Evolutionary conservation across 2,329 filamentous ascomycete genomes (phyloP).

Genomic region (Xylariales sp.): DNA sequence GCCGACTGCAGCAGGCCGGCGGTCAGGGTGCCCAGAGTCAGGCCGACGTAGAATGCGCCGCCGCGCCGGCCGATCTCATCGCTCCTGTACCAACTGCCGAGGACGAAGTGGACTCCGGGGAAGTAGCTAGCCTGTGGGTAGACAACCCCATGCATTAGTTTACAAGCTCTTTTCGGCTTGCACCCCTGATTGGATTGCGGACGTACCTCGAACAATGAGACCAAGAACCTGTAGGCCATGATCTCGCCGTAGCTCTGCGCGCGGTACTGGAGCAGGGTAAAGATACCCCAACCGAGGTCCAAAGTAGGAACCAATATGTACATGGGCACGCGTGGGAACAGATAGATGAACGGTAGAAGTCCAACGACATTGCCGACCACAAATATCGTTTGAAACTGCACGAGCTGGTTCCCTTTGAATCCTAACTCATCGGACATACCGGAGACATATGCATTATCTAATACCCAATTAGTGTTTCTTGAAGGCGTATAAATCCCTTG

Average conservation of each 20-base stretch:
- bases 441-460: constrained; percentile 52
- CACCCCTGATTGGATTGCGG: too few relatives aligned
- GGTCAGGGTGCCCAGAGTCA: constrained; percentile 2
- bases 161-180: background rate
- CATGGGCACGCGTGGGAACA: background rate
- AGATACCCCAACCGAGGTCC: constrained; percentile 42
- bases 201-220: constrained; percentile 45
- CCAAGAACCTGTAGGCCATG: constrained; percentile 48
- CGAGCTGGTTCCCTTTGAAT: constrained; percentile 48
- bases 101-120: constrained; percentile 21
- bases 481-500: too few relatives aligned
- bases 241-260: constrained; percentile 43
- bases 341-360: constrained; percentile 19
- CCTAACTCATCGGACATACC: constrained; percentile 48
- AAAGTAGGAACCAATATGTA: constrained; percentile 14
- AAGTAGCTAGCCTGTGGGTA: constrained; percentile 4
- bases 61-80: constrained; percentile 14
- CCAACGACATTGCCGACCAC: constrained; percentile 28
- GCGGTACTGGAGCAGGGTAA: constrained; percentile 52
- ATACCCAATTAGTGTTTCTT: too few relatives aligned
- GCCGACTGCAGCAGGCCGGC: constrained; percentile 6
- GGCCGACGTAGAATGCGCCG: constrained; percentile 1
- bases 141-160: too few relatives aligned
- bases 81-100: constrained; percentile 10
- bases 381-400: constrained; percentile 51